phyloP scores from a whole-genome alignment of 73 alveolate genomes.

The Halteria grandinella region DNA sequence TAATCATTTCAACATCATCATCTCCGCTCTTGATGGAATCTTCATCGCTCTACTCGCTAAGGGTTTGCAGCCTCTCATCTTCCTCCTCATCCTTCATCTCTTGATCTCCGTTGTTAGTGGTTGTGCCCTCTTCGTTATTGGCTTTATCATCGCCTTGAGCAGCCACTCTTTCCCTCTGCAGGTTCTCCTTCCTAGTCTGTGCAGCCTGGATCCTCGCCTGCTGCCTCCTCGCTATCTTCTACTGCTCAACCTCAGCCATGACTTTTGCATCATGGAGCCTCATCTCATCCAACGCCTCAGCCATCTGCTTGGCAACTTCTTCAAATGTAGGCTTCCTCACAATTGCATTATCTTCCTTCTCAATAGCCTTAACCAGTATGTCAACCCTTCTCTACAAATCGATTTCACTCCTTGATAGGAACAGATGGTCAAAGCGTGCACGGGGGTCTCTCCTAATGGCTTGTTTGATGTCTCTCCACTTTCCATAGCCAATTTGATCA shows the following conservation, averaged over 20 bases:
- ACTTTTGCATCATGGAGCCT: slow-evolving; percentile 17
- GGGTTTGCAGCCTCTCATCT: too few relatives aligned
- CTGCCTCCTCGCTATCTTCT: slow-evolving; percentile 9
- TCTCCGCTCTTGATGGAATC: too few relatives aligned
- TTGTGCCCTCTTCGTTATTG: too few relatives aligned
- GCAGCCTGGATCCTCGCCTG: too few relatives aligned
- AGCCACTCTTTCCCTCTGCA: too few relatives aligned
- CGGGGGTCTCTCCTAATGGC: slow-evolving; percentile 88
- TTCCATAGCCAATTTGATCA: slow-evolving; percentile 94
- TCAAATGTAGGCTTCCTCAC: not conserved
- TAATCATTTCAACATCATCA: too few relatives aligned
- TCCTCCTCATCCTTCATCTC: too few relatives aligned
- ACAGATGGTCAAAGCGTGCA: slow-evolving; percentile 93
- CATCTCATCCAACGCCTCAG: slow-evolving; percentile 16
- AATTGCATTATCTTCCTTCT: slow-evolving; percentile 77
- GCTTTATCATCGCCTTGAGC: too few relatives aligned
- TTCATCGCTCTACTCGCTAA: too few relatives aligned
- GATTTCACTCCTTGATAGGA: slow-evolving; percentile 91
- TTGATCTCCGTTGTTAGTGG: too few relatives aligned
- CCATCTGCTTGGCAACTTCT: not conserved
- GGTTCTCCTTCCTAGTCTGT: too few relatives aligned
- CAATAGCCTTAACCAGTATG: slow-evolving; percentile 90
- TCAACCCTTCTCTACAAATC: slow-evolving; percentile 97
- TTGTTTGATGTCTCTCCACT: slow-evolving; percentile 92
- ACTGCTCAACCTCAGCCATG: not conserved